Base-by-base conservation (phyloP, 257 asterid genomes). In the Orobanche coerulescens region DNA sequence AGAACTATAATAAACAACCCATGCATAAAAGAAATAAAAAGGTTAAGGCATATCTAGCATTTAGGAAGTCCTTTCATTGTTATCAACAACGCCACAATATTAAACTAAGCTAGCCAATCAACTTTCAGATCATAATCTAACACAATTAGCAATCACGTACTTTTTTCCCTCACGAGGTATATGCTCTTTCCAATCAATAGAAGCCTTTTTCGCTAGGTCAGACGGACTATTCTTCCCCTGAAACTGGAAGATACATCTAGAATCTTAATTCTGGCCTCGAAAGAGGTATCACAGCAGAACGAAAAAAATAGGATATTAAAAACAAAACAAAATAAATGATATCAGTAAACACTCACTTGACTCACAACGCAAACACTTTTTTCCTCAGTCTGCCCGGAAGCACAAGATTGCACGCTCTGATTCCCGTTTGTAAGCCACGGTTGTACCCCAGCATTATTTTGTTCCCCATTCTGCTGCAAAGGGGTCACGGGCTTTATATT, bases 131-230 rank as follows among this genome's bases (percentile, higher is more conserved):
- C n/a, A n/a, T n/a, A 1, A 12, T 39, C 12, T 2, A 39, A 39
- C 18, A 39, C 47, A 40, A 4, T 40, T 40, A 50, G 69, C 22
- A 57, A 61, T 55, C 53, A 60, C 81, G 42, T 78, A 89, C 95
- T 33, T 87, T 68, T 90, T 90, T 58, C 97, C 95, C 25, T 67
- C 72, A 62, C 78, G 93, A 71, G 84, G 66, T 4, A 84, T 81
- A 68, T 87, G 75, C 65, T 84, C 87, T 70, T 64, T 81, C 97
- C 97, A 90, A 59, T 77, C 79, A 22, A 81, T 72, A 18, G 72
- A 70, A 53, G 64, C 72, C 51, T 61, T 81, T 56, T 58, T 77
- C 25, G 49, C 70, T 22, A 49, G 60, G 26, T 66, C 80, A n/a
- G 79, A 59, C 65, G 57, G 59, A 19, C 64, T 40, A 55, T 55